phyloP scores from a whole-genome alignment of 176 grass and related monocot species.

The Chrysopogon serrulatus region DNA sequence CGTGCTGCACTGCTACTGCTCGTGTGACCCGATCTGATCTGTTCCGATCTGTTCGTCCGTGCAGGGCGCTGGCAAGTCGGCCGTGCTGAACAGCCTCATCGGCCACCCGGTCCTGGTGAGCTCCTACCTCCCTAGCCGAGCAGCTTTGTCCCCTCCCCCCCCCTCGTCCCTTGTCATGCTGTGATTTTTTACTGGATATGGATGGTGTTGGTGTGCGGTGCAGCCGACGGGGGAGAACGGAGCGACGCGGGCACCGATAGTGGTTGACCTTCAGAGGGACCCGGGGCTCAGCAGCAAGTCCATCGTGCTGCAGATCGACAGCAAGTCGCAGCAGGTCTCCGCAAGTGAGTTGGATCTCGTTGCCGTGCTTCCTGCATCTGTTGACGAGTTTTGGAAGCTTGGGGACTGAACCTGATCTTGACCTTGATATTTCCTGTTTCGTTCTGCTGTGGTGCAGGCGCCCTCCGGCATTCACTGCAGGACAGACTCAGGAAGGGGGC shows the following conservation, averaged over 20 bases:
- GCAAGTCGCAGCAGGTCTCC: constrained; percentile 89
- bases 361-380: background rate
- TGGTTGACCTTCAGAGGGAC: constrained; percentile 79
- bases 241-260: constrained; percentile 82
- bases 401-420: background rate
- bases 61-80: too few relatives aligned
- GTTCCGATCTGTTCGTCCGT: too few relatives aligned
- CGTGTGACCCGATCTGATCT: too few relatives aligned
- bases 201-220: too few relatives aligned
- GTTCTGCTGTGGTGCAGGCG: constrained; percentile 34
- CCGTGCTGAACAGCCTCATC: too few relatives aligned
- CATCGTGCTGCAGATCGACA: constrained; percentile 88
- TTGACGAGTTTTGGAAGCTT: background rate
- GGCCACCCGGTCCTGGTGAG: too few relatives aligned
- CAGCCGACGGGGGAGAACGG: constrained; percentile 97
- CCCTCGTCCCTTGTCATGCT: too few relatives aligned
- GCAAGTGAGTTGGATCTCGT: constrained; percentile 68
- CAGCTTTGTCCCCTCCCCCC: too few relatives aligned
- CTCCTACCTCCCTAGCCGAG: too few relatives aligned
- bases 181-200: too few relatives aligned
- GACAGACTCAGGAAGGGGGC: constrained; percentile 80
- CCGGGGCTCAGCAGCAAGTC: constrained; percentile 72
- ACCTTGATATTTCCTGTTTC: background rate
- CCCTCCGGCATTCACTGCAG: constrained; percentile 83
- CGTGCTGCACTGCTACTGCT: too few relatives aligned